Base-by-base conservation (phyloP, 306 rosid species). In the Comarum palustre region DNA sequence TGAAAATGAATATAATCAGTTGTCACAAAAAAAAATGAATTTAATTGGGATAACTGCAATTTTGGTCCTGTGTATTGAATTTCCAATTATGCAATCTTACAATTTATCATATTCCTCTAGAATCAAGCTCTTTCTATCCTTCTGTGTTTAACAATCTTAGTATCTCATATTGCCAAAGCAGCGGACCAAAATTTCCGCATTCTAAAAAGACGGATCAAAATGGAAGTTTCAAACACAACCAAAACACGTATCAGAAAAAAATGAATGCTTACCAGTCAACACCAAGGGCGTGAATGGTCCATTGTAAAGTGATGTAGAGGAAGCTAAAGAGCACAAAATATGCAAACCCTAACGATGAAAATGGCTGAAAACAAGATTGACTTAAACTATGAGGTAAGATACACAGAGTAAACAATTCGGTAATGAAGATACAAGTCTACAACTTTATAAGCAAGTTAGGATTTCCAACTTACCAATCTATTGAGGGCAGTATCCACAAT, bases 311-410 rank as follows among this genome's bases (percentile, higher is more conserved):
- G 29, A 84, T 65, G 38, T 87, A 90, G 72, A 77, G 39, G 75
- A 82, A 78, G 78, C 85, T 81, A 84, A 89, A 88, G 8, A 88
- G 76, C 74, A 77, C 87, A 78, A 88, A 88, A 66, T 86, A 83
- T 17, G 87, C 76, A 16, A 88, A 47, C 38, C 93, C 84, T 63
- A 79, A 86, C 87, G 80, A 79, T 4, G 87, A 85, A 76, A 88
- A 90, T 2, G 91, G 81, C 93, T 88, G 88, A 47, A 75, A 77
- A 74, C 70, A 69, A 55, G 14, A 52, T 16, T 16, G 39, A 29
- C 2, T 1, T n/a, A 31, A 14, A 31, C 12, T 15, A 15, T 60
- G 66, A 16, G 9, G 22, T 3, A 24, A 27, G 38, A 12, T 59
- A 5, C 20, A 59, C 64, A 58, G 6, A 12, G n/a, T 25, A 25